Conservation (phyloP, 2,329 filamentous ascomycete genomes). For the Fusarium guadeloupense region DNA sequence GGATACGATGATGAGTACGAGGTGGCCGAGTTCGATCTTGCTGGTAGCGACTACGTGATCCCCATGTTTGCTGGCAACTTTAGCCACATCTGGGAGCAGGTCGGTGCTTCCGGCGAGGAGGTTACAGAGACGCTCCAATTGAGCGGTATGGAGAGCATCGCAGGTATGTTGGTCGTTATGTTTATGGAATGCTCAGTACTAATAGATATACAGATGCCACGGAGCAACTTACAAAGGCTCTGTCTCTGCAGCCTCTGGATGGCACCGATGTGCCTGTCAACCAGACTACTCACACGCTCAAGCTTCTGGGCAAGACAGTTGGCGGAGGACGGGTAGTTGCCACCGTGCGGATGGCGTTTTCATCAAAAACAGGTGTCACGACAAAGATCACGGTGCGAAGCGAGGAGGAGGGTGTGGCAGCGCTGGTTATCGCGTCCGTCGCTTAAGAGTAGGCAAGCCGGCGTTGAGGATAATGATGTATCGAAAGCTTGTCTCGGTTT, state of each 20-base stretch:
- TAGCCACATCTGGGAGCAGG: slow-evolving; percentile 93
- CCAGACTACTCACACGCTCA: slow-evolving; percentile 91
- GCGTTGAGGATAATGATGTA: slow-evolving; percentile 51
- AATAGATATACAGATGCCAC: slow-evolving; percentile 75
- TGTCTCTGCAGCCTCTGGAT: slow-evolving; percentile 93
- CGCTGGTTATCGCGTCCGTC: slow-evolving; percentile 84
- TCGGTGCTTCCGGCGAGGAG: slow-evolving; percentile 87
- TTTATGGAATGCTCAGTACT: slow-evolving; percentile 14
- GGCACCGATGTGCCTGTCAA: slow-evolving; percentile 91
- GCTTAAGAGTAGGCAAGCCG: slow-evolving; percentile 63
- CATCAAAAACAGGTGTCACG: slow-evolving; percentile 90
- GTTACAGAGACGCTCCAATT: slow-evolving; percentile 91
- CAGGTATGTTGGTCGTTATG: slow-evolving; percentile 67
- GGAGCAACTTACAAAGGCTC: slow-evolving; percentile 84
- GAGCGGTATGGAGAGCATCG: slow-evolving; percentile 88
- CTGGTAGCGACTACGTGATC: slow-evolving; percentile 91
- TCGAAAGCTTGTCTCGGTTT: slow-evolving; percentile 44
- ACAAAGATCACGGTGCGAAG: slow-evolving; percentile 93
- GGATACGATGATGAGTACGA: slow-evolving; percentile 99
- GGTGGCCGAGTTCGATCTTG: slow-evolving; percentile 90
- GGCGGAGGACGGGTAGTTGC: slow-evolving; percentile 88
- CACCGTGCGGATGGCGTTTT: slow-evolving; percentile 91
- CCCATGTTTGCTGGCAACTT: slow-evolving; percentile 96
- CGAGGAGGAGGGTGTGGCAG: slow-evolving; percentile 91
- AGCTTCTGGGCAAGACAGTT: slow-evolving; percentile 95